Conservation (phyloP, 2,329 filamentous ascomycete species). For the Microcyclosporella mali region DNA sequence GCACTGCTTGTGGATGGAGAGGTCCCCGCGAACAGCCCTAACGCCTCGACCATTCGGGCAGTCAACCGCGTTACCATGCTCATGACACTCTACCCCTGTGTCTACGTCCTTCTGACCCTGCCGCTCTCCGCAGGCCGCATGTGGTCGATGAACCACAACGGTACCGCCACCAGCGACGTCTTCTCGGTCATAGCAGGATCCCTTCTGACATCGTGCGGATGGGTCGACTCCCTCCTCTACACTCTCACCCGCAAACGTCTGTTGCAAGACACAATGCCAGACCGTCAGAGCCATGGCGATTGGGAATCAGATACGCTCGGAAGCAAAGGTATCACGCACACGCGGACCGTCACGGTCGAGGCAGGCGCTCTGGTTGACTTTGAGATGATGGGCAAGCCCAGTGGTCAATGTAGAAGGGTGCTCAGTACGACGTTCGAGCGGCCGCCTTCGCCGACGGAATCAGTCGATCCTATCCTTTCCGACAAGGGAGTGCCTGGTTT, state of each 20-base stretch:
- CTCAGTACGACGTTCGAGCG: slow-evolving; percentile 4
- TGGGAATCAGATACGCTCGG: slow-evolving; percentile 16
- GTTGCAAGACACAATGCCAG: slow-evolving; percentile 39
- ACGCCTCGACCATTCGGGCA: slow-evolving; percentile 21
- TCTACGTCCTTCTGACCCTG: slow-evolving; percentile 63
- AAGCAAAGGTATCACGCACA: slow-evolving; percentile 25
- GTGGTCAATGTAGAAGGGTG: slow-evolving; percentile 4
- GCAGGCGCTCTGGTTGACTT: slow-evolving; percentile 14
- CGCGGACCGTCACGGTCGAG: slow-evolving; percentile 23
- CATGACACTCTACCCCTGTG: slow-evolving; percentile 61
- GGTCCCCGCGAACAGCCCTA: slow-evolving; percentile 13
- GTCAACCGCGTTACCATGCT: slow-evolving; percentile 47
- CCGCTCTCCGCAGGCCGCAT: slow-evolving; percentile 60
- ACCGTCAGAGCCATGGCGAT: too few species aligned
- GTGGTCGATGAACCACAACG: slow-evolving; percentile 52
- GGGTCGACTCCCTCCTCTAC: slow-evolving; percentile 55
- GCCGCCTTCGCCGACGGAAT: slow-evolving; percentile 9
- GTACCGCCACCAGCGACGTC: slow-evolving; percentile 28
- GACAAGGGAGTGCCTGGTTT: slow-evolving; percentile 1
- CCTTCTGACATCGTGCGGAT: slow-evolving; percentile 53
- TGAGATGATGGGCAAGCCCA: slow-evolving; percentile 3
- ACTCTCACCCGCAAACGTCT: slow-evolving; percentile 52
- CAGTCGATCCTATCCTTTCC: slow-evolving; percentile 15
- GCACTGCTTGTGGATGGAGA: slow-evolving; percentile 14
- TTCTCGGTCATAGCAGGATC: slow-evolving; percentile 49